Conservation (phyloP, 495 filamentous ascomycete genomes). For the Monascus purpureus region DNA sequence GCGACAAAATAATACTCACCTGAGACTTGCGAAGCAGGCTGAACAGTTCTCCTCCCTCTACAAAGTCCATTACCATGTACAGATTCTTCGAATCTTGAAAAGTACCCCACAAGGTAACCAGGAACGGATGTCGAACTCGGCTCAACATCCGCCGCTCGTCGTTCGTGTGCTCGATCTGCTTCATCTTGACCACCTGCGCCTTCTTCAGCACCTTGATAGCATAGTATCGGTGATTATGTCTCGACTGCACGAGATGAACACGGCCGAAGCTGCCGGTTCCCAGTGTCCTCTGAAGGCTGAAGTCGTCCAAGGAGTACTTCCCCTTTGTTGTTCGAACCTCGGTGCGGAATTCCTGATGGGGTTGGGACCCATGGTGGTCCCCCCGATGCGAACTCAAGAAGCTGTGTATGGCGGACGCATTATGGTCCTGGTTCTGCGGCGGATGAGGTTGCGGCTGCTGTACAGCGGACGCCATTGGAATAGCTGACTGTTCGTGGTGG, state of each 20-base stretch:
- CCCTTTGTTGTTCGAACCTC: conserved; percentile 71
- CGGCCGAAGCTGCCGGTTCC: conserved; percentile 95
- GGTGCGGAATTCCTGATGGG: conserved; percentile 10
- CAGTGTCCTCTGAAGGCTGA: conserved; percentile 73
- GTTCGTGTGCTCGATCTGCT: conserved; percentile 98
- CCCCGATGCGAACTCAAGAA: conserved; percentile 21
- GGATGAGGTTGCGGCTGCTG: conserved; percentile 4
- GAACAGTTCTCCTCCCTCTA: conserved; percentile 97
- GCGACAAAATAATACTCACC: conserved; percentile 38
- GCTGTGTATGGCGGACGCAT: conserved; percentile 33
- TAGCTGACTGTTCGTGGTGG: conserved; percentile 10
- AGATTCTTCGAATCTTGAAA: conserved; percentile 91
- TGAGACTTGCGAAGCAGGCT: conserved; percentile 91
- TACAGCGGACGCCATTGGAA: background rate
- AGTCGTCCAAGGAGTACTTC: conserved; percentile 91
- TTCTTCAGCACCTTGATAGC: conserved; percentile 98
- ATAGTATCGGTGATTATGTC: conserved; percentile 94
- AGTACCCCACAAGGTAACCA: conserved; percentile 96
- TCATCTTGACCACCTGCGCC: conserved; percentile 98
- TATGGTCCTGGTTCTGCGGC: conserved; percentile 16
- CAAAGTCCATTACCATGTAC: conserved; percentile 99
- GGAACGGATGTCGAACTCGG: conserved; percentile 89
- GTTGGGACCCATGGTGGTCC: conserved; percentile 11
- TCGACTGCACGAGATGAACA: conserved; percentile 91
- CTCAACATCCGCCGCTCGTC: conserved; percentile 92